phyloP scores from a whole-genome alignment of 176 grass and related monocot species.

The Oryza coarctata region DNA sequence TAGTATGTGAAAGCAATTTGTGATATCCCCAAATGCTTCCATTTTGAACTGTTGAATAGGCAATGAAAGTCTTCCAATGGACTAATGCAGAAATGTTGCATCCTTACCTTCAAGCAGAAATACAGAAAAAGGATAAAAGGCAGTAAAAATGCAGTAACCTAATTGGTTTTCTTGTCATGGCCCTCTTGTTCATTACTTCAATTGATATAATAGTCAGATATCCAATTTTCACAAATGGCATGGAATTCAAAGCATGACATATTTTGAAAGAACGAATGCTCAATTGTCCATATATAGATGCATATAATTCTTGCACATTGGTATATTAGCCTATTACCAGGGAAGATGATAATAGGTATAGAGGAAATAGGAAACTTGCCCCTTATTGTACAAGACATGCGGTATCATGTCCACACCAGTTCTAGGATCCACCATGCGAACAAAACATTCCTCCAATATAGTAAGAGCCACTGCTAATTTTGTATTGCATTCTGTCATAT shows the following conservation, averaged over 20 bases:
- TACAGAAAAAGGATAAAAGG: neutral
- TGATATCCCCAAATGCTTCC: neutral
- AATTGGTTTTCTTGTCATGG: neutral
- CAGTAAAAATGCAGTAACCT: neutral
- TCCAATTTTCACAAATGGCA: neutral
- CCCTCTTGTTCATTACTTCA: neutral
- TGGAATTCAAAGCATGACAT: neutral
- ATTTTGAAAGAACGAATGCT: neutral
- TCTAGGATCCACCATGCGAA: constrained; percentile 77
- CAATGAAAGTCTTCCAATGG: neutral
- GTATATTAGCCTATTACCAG: neutral
- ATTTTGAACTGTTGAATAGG: neutral
- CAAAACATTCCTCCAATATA: constrained; percentile 94
- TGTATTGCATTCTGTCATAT: constrained; percentile 69
- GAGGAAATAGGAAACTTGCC: constrained; percentile 45
- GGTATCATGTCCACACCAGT: constrained; percentile 93
- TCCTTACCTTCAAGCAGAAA: neutral
- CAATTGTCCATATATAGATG: neutral
- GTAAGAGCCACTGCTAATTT: constrained; percentile 87
- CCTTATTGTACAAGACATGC: constrained; percentile 84
- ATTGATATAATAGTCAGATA: neutral
- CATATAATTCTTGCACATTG: neutral
- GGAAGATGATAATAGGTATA: neutral
- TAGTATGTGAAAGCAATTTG: neutral
- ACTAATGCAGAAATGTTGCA: neutral